These are phyloP conservation scores for Ganoderma sinense DNA, from an alignment of 1,284 basidiomycete genomes.

Conservation along the genomic window DNA sequence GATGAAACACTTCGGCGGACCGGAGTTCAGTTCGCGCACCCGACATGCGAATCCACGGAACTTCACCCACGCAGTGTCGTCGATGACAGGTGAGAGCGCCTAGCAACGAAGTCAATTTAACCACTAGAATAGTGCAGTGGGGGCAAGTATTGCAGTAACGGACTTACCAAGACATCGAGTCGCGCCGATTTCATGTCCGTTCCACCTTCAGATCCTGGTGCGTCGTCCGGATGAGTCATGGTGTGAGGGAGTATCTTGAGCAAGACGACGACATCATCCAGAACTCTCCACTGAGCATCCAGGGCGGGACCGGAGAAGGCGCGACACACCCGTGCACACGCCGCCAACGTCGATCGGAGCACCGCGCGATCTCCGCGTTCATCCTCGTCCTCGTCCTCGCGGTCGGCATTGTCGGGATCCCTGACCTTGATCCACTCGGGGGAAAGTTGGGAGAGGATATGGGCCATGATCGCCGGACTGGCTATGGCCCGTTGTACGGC, in stretches of 20 bases:
- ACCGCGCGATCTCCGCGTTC: not conserved
- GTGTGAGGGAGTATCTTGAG: not conserved
- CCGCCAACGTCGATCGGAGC: not conserved
- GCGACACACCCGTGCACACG: constrained; percentile 3
- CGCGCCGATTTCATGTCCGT: not conserved
- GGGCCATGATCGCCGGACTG: not conserved
- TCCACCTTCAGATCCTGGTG: not conserved
- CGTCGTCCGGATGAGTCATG: not conserved
- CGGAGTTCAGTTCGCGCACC: not conserved
- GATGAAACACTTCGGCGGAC: not conserved
- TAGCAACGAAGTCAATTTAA: not conserved
- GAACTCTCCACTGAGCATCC: constrained; percentile 1
- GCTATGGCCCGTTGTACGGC: not conserved
- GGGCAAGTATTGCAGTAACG: not conserved
- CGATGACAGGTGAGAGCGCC: not conserved
- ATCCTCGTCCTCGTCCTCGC: not conserved
- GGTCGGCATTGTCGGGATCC: not conserved
- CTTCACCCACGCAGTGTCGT: not conserved
- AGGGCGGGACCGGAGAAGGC: not conserved
- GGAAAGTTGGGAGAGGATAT: not conserved
- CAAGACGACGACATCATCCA: not conserved
- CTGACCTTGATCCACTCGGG: not conserved
- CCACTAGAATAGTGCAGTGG: not conserved
- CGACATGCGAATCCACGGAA: not conserved
- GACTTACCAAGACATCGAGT: not conserved